These are phyloP conservation scores for Pestalotiopsis sp. DNA, from an alignment of 2,329 filamentous ascomycete genomes.

Conservation along the genomic window DNA sequence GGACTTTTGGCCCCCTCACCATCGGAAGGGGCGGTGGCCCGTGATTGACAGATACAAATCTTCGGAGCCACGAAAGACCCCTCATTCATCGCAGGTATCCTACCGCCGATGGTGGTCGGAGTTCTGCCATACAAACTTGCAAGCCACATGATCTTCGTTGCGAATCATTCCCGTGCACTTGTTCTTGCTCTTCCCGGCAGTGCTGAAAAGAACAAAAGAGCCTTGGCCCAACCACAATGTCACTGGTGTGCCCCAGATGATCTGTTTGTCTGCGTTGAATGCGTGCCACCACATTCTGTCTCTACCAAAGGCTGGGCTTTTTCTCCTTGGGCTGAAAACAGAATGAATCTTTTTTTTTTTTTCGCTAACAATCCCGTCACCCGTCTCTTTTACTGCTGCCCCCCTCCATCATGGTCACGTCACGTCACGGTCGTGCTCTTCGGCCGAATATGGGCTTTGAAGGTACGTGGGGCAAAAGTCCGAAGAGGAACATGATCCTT, in stretches of 20 bases:
- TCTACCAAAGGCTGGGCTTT: background rate
- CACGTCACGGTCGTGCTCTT: background rate
- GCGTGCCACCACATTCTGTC: background rate
- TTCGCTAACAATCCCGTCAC: background rate
- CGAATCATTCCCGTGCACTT: background rate
- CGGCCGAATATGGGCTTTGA: background rate
- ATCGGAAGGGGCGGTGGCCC: background rate
- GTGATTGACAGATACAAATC: background rate
- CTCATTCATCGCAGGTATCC: background rate
- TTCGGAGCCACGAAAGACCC: background rate
- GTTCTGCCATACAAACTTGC: background rate
- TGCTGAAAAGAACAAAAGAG: background rate
- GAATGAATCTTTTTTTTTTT: background rate
- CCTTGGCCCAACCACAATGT: background rate
- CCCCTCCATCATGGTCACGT: background rate
- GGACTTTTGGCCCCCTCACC: background rate
- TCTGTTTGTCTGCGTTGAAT: background rate
- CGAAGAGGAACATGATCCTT: background rate
- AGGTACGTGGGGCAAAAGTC: background rate
- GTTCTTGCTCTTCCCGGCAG: background rate
- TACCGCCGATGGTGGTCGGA: background rate
- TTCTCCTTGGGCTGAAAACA: background rate
- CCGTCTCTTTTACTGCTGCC: background rate
- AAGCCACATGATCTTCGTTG: background rate
- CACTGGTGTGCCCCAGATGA: background rate